Evolutionary conservation across 2,329 filamentous ascomycete genomes (phyloP), one percentile per base, ranked within the genome.

Genomic region (Diplodia intermedia): DNA sequence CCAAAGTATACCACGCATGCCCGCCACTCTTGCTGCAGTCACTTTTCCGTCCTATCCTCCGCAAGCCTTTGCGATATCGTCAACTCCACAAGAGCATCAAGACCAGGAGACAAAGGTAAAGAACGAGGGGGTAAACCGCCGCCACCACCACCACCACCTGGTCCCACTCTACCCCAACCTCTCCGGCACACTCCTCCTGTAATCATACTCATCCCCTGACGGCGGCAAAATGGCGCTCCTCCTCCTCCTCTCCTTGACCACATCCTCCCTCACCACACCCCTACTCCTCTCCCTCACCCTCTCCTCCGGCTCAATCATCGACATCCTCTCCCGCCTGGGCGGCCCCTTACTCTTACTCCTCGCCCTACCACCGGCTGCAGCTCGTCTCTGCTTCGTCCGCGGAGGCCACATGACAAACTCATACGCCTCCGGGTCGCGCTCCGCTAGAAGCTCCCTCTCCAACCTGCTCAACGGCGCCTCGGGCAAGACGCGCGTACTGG

Each of bases 381-480:
- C 6, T 33, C 54, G 12, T 20, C 65, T 52, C 31, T 40, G 52
- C 52, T 54, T 29, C 65, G 65, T 61, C 6, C 75, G 70, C 14
- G 78, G 76, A 6, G 79, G 79, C 38, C 73, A 69, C 31, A 75
- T 75, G 12, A 82, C 76, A 63, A 79, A 79, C 26, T 81, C 78
- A 62, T 80, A 81, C 3, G 78, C 81, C 36, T 81, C 75, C 1
- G 76, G 77, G 69, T 83, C 82, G 31, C 77, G 74, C n/a, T 75
- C 73, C 11, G 78, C 72, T n/a, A 47, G n/a, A 54, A 84, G 71
- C 67, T 82, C 81, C 18, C 79, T 75, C 70, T 84, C 82, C 2
- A 83, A 71, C 8, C 76, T 73, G 79, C 80, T 82, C 4, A 83
- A 75, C 7, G 82, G 82, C 5, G 79, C 79, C 72, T 84, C 82